These are phyloP conservation scores for Colletotrichum trifolii DNA, from an alignment of 2,329 filamentous ascomycete species.

Conservation along the genomic window DNA sequence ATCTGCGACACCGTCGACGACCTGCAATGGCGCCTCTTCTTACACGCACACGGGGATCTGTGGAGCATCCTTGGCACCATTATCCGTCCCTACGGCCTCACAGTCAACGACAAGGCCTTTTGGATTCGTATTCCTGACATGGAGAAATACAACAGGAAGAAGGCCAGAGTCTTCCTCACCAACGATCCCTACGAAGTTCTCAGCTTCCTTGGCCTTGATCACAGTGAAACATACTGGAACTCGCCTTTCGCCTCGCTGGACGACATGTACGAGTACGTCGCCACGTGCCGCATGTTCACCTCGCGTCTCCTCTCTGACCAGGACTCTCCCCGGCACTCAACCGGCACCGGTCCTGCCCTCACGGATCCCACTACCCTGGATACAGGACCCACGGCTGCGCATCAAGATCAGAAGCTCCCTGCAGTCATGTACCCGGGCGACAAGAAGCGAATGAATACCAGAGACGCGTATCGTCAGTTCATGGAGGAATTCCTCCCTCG, in stretches of 20 bases:
- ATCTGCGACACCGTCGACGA: conserved; percentile 55
- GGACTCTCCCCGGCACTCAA: neutral
- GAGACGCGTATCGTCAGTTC: conserved; percentile 70
- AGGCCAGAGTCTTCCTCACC: conserved; percentile 70
- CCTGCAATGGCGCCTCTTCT: conserved; percentile 74
- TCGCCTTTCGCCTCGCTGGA: conserved; percentile 64
- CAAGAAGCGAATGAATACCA: conserved; percentile 62
- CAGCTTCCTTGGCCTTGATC: conserved; percentile 70
- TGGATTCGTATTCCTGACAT: conserved; percentile 76
- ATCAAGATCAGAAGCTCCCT: no score
- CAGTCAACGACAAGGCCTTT: conserved; percentile 70
- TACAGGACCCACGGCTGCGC: no score
- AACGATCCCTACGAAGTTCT: conserved; percentile 66
- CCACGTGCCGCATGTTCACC: conserved; percentile 68
- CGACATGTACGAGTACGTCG: conserved; percentile 72
- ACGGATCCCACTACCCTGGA: neutral
- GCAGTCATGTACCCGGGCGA: conserved; percentile 56
- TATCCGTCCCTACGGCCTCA: conserved; percentile 74
- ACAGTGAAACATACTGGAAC: conserved; percentile 57
- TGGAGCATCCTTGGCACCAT: conserved; percentile 74
- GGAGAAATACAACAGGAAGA: conserved; percentile 67
- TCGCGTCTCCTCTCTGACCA: conserved; percentile 46
- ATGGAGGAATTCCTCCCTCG: conserved; percentile 71
- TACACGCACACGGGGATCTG: conserved; percentile 77
- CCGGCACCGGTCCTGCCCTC: conserved; percentile 38